These are phyloP conservation scores for Tarenaya hassleriana DNA, from an alignment of 345 rosid species.

Conservation along the genomic window DNA sequence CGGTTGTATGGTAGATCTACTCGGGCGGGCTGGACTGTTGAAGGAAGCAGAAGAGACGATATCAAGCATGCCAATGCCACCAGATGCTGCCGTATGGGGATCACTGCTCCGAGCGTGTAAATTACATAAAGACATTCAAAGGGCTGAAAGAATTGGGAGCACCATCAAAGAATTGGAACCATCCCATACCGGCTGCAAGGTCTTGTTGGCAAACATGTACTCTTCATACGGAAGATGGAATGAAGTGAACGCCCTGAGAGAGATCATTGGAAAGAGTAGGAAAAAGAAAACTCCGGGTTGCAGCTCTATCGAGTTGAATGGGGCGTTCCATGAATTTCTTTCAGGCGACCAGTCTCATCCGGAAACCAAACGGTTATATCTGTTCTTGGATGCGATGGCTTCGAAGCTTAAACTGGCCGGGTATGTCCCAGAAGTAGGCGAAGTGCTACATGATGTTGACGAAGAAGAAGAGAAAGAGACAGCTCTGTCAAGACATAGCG, in stretches of 20 bases:
- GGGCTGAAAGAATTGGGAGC: conserved; percentile 24
- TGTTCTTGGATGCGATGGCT: conserved; percentile 31
- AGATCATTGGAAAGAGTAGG: conserved; percentile 19
- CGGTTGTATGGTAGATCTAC: conserved; percentile 11
- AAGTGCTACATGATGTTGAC: conserved; percentile 34
- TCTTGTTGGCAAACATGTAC: conserved; percentile 19
- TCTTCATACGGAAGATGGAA: conserved; percentile 14
- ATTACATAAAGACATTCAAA: conserved; percentile 23
- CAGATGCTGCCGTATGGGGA: conserved; percentile 19
- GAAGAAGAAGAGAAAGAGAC: conserved; percentile 34
- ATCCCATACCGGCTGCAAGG: conserved; percentile 18
- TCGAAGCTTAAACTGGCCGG: conserved; percentile 28
- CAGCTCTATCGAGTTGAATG: conserved; percentile 27
- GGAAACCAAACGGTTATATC: conserved; percentile 20
- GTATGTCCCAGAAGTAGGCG: conserved; percentile 26
- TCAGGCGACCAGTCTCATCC: conserved; percentile 32
- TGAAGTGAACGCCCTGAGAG: conserved; percentile 14
- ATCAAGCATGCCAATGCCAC: conserved; percentile 19
- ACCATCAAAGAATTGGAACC: conserved; percentile 25
- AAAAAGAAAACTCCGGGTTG: conserved; percentile 21
- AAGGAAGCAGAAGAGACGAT: conserved; percentile 22
- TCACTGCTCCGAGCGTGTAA: conserved; percentile 27
- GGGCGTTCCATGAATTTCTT: conserved; percentile 23
- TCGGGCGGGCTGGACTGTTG: conserved; percentile 25
- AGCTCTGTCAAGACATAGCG: conserved; percentile 28